Percentiles rank a stretch among this genome's conserved stretches.
These are phyloP conservation scores for Scytalidium lignicola DNA, from an alignment of 2,329 filamentous ascomycete species.

Conservation along the genomic window DNA sequence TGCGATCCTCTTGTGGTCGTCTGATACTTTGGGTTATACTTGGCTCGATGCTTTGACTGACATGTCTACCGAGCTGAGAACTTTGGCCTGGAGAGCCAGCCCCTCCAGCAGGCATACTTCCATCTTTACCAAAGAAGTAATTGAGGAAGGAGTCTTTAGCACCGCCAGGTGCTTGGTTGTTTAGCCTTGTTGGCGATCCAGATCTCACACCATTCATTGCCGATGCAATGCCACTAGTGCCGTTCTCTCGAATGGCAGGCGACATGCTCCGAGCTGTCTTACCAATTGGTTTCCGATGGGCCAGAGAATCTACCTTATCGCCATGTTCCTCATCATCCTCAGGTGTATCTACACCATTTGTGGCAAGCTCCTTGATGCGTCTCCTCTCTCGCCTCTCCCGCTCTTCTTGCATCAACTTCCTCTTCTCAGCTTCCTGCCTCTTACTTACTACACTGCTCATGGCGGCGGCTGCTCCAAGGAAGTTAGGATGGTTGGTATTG, in stretches of 20 bases:
- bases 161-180: slow-evolving; percentile 52
- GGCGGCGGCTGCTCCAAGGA: slow-evolving; percentile 89
- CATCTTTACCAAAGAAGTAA: slow-evolving; percentile 98
- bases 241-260: slow-evolving; percentile 69
- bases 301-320: slow-evolving; percentile 52
- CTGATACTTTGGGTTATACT: slow-evolving; percentile 81
- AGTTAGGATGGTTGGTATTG: slow-evolving; percentile 99
- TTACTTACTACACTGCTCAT: slow-evolving; percentile 96
- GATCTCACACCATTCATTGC: slow-evolving; percentile 63
- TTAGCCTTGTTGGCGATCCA: slow-evolving; percentile 57
- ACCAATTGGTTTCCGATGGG: slow-evolving; percentile 47
- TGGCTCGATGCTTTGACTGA: slow-evolving; percentile 73
- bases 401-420: slow-evolving; percentile 73
- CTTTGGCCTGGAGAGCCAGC: slow-evolving; percentile 24
- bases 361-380: slow-evolving; percentile 70
- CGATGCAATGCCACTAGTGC: slow-evolving; percentile 53
- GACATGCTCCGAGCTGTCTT: slow-evolving; percentile 73
- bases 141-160: slow-evolving; percentile 90
- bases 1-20: slow-evolving; percentile 50
- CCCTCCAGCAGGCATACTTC: slow-evolving; percentile 46
- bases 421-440: slow-evolving; percentile 91
- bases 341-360: slow-evolving; percentile 67
- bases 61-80: slow-evolving; percentile 54
- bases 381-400: slow-evolving; percentile 78
- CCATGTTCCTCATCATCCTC: slow-evolving; percentile 52